Conservation (phyloP, 495 filamentous ascomycete species). For the Aspergillus funiculosus region DNA sequence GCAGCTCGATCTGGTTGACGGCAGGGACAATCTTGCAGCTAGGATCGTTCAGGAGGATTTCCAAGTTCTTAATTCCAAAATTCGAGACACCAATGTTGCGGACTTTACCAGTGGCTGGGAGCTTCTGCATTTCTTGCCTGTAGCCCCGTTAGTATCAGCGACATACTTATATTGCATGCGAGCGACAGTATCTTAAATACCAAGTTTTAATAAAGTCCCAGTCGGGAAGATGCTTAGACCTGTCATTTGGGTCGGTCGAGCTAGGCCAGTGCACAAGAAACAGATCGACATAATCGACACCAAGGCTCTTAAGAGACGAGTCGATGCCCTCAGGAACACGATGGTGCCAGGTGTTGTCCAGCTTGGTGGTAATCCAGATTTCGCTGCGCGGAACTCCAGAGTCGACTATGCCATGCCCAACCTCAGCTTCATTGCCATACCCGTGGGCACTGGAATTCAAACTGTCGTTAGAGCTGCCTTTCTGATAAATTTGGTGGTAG, state of each 20-base stretch:
- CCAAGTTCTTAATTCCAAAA: constrained; percentile 56
- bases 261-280: constrained; percentile 85
- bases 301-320: constrained; percentile 62
- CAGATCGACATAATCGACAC: constrained; percentile 72
- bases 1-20: constrained; percentile 90
- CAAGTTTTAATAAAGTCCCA: constrained; percentile 83
- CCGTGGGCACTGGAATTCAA: constrained; percentile 54
- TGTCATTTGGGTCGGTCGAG: constrained; percentile 53
- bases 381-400: constrained; percentile 74
- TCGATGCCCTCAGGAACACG: constrained; percentile 63
- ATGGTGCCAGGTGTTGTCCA: constrained; percentile 78
- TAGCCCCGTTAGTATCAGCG: constrained; percentile 2
- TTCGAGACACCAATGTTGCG: constrained; percentile 65
- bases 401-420: constrained; percentile 72
- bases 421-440: constrained; percentile 80
- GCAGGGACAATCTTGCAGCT: constrained; percentile 62
- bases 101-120: constrained; percentile 71
- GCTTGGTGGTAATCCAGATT: constrained; percentile 86
- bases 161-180: neutral
- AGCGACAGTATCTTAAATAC: constrained; percentile 24
- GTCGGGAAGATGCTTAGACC: constrained; percentile 53
- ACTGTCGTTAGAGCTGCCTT: neutral
- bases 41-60: constrained; percentile 50
- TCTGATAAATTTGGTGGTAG: neutral
- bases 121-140: constrained; percentile 72